A percentile compares a stretch with the other conserved stretches of the same genome.
Conservation (phyloP, 2,329 filamentous ascomycete genomes). For the Paramyrothecium roridum region DNA sequence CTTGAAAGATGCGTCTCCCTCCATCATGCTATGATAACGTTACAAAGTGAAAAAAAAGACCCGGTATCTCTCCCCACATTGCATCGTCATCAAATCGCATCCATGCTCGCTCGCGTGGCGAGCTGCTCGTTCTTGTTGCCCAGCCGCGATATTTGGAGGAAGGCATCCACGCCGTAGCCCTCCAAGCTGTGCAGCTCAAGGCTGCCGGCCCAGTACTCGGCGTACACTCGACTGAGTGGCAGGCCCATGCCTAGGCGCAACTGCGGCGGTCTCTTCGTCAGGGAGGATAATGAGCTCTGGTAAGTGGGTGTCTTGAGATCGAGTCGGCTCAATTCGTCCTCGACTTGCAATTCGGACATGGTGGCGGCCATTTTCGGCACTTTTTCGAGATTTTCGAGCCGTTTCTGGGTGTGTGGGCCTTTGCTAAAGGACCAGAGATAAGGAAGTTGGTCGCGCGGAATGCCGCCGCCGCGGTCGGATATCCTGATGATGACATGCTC, state of each 20-base stretch:
- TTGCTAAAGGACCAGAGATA: conserved; percentile 98
- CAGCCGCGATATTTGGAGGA: conserved; percentile 91
- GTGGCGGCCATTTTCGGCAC: conserved; percentile 93
- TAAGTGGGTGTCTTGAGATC: conserved; percentile 39
- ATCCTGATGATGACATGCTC: conserved; percentile 96
- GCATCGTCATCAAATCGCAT: conserved; percentile 55
- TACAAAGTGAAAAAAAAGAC: background rate
- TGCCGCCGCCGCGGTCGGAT: conserved; percentile 91
- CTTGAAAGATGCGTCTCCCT: background rate
- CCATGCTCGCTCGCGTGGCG: conserved; percentile 72
- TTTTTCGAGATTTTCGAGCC: conserved; percentile 79
- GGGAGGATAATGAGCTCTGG: conserved; percentile 67
- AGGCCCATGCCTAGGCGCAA: conserved; percentile 88
- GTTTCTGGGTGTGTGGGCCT: conserved; percentile 72
- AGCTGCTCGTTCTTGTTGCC: conserved; percentile 98
- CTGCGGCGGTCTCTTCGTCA: conserved; percentile 82
- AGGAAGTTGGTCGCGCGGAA: conserved; percentile 79
- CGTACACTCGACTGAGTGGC: conserved; percentile 90
- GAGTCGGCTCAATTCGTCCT: conserved; percentile 35
- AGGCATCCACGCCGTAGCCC: conserved; percentile 93
- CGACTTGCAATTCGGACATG: conserved; percentile 74
- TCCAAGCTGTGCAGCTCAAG: conserved; percentile 89
- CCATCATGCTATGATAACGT: conserved; percentile 3
- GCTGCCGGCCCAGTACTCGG: conserved; percentile 96
- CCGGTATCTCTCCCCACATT: background rate